A percentile compares a stretch with the other conserved stretches of the same genome.
These are phyloP conservation scores for Candida krabiensis DNA, from an alignment of 805 yeast genomes.

Conservation along the genomic window DNA sequence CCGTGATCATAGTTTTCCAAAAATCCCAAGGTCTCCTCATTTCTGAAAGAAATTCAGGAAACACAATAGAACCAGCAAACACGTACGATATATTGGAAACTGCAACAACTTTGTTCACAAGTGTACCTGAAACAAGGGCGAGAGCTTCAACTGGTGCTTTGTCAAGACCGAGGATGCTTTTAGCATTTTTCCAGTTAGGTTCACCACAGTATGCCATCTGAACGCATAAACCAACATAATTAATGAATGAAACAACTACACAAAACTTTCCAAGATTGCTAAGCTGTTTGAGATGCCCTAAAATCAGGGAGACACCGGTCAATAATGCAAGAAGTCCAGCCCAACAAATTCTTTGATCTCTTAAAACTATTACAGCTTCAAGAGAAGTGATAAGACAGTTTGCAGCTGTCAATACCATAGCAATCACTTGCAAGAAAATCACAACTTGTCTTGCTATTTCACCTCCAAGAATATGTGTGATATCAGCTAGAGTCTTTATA, in stretches of 20 bases:
- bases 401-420: slow-evolving; percentile 41
- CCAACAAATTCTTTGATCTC: slow-evolving; percentile 35
- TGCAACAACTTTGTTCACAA: slow-evolving; percentile 34
- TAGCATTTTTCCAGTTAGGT: slow-evolving; percentile 24
- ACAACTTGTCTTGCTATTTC: slow-evolving; percentile 28
- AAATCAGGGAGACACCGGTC: slow-evolving; percentile 39
- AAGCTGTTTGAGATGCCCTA: slow-evolving; percentile 20
- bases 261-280: slow-evolving; percentile 33
- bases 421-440: slow-evolving; percentile 38
- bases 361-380: slow-evolving; percentile 40
- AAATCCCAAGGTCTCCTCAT: slow-evolving; percentile 47
- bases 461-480: slow-evolving; percentile 39
- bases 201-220: slow-evolving; percentile 18
- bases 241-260: slow-evolving; percentile 16
- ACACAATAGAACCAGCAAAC: slow-evolving; percentile 49
- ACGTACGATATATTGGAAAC: slow-evolving; percentile 45
- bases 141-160: slow-evolving; percentile 5
- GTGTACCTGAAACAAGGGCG: slow-evolving; percentile 7
- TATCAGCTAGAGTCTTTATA: slow-evolving; percentile 40
- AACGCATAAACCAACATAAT: slow-evolving; percentile 18
- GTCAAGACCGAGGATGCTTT: slow-evolving; percentile 17
- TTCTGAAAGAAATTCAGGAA: slow-evolving; percentile 46
- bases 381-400: slow-evolving; percentile 39
- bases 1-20: slow-evolving; percentile 43
- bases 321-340: slow-evolving; percentile 39